Conservation (phyloP, 306 rosid genomes). For the Ochetophila trinervis region DNA sequence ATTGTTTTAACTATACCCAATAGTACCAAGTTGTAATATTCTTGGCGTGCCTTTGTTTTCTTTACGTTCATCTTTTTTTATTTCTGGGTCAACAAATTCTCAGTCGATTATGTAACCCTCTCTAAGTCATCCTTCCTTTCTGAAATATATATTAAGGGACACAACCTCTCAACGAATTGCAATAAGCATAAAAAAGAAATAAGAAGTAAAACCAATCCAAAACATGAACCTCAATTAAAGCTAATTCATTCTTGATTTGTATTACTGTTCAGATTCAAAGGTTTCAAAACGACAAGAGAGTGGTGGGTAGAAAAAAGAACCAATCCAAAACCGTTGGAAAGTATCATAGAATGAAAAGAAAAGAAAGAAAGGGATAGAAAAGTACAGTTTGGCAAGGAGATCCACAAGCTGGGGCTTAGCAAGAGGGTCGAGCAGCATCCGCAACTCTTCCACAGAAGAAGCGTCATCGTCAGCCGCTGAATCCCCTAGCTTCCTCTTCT, state of each 20-base stretch:
- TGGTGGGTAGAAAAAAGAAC: neutral
- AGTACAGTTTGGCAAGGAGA: slow-evolving; percentile 67
- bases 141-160: too few species aligned
- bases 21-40: neutral
- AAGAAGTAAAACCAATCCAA: too few species aligned
- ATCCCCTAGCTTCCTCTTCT: slow-evolving; percentile 73
- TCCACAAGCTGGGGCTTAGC: slow-evolving; percentile 69
- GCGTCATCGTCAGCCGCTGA: slow-evolving; percentile 23
- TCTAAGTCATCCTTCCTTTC: too few species aligned
- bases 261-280: neutral
- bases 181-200: too few species aligned
- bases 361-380: slow-evolving; percentile 5
- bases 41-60: neutral
- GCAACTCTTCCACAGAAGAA: slow-evolving; percentile 48
- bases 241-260: neutral
- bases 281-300: neutral
- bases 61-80: neutral
- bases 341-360: neutral
- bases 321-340: neutral
- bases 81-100: too few species aligned
- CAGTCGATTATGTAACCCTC: too few species aligned
- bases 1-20: neutral
- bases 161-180: too few species aligned
- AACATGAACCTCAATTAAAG: too few species aligned
- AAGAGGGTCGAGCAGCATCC: slow-evolving; percentile 61